Evolutionary conservation across 257 asterid species (phyloP), one percentile per base, ranked within the genome.

Genomic region (Salvia splendens): DNA sequence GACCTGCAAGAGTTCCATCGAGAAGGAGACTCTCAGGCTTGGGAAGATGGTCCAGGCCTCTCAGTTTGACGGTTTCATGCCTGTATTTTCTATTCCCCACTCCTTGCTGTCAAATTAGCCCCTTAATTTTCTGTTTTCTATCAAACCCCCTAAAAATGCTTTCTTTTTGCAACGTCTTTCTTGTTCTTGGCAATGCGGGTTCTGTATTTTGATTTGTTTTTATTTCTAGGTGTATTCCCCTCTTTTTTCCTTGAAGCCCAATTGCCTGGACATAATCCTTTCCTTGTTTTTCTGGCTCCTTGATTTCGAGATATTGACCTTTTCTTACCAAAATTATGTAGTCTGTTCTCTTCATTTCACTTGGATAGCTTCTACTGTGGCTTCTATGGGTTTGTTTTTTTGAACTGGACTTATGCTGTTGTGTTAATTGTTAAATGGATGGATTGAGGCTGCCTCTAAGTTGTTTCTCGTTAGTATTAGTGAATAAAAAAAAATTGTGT

Each of bases 11-110:
- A 74, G 0, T 3, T 53, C 80, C 66, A 89, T 89, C 76, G 81
- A 79, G 0, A 92, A 86, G 78, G 99, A 94, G 78, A 73, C 14
- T 6, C 81, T 94, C 42, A 81, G 99, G 81, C 95, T 94, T 35
- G 99, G 96, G 1, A 94, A 91, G 72, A 94, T 94, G 97, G 95
- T 94, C 50, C 95, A 91, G 72, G 81, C 96, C 59, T 68, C 89
- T 51, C 92, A 94, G 9, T 88, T 88, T 67, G 99, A 94, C 78
- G 97, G 99, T 40, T 74, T 91, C 73, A 88, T 94, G 96, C 95
- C 97, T 57, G 99, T 94, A 86, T 10, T 64, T 12, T 17, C 56
- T 0, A 32, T 41, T 33, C 35, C 65, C 6, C 68, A 2, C 58
- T 53, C 28, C 33, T 35, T 35, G 14, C 40, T 60, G 6, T 56